phyloP scores from a whole-genome alignment of 2,329 filamentous ascomycete species.

The Fragosphaeria purpurea region DNA sequence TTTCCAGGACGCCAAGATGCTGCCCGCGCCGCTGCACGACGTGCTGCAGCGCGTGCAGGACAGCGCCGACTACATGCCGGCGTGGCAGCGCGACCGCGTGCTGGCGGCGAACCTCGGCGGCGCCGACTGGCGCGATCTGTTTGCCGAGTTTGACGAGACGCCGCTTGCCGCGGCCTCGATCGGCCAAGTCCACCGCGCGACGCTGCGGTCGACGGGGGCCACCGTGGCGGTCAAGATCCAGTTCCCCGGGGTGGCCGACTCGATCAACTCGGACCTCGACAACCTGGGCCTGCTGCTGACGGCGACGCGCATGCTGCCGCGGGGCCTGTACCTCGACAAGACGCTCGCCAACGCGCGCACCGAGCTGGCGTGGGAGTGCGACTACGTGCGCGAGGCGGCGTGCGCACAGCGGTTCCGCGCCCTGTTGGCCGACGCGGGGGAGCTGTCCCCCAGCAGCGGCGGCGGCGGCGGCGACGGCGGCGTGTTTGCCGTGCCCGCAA shows the following conservation, averaged over 20 bases:
- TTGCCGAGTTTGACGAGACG: conserved; percentile 74
- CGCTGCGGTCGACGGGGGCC: conserved; percentile 62
- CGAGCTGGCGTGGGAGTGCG: conserved; percentile 94
- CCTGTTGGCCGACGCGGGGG: conserved; percentile 47
- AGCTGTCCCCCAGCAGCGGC: neutral
- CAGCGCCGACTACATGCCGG: conserved; percentile 94
- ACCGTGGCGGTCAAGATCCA: conserved; percentile 92
- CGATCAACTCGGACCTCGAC: conserved; percentile 91
- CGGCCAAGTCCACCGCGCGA: conserved; percentile 85
- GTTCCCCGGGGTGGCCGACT: conserved; percentile 90
- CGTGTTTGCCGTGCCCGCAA: conserved; percentile 63
- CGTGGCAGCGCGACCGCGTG: conserved; percentile 82
- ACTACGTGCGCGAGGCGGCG: conserved; percentile 81
- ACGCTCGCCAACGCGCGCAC: conserved; percentile 91
- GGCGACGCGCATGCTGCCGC: conserved; percentile 80
- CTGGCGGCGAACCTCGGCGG: conserved; percentile 74
- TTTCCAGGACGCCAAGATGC: conserved; percentile 93
- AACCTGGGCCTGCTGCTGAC: conserved; percentile 86
- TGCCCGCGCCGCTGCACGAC: conserved; percentile 76
- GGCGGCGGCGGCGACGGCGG: conserved; percentile 16
- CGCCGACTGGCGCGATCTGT: conserved; percentile 73
- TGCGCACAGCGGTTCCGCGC: conserved; percentile 67
- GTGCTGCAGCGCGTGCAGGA: conserved; percentile 93
- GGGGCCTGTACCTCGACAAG: conserved; percentile 88
- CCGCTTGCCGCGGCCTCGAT: conserved; percentile 95